Base-by-base conservation (phyloP, 2,329 filamentous ascomycete genomes). In the Cladosporium velox region DNA sequence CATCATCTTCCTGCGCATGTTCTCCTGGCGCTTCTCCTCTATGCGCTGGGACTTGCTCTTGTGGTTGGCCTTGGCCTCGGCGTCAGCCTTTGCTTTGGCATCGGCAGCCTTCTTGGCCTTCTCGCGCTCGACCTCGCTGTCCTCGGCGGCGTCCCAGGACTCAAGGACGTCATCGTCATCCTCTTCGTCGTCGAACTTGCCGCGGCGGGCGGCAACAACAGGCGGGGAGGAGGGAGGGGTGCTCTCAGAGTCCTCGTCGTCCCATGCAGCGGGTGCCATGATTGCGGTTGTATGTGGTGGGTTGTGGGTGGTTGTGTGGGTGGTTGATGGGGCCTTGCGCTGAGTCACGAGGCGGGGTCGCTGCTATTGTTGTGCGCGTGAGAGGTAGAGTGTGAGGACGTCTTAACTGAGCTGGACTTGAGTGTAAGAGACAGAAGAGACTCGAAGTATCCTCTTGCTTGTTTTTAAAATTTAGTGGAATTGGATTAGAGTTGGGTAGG, bases 91-190 rank as follows among this genome's bases (percentile, higher is more conserved):
- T 66, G 91, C 92, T 80, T 96, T 96, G 63, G 88, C 90, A 76
- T 92, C 93, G 6, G 86, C 90, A 60, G 89, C 92, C 82, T 94
- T 95, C 80, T 91, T 91, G 32, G 87, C 91, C 85, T 98, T 99
- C 81, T 97, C 93, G 74, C 93, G 91, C 84, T 99, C 95, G 73
- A 89, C 94, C 75, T 99, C 95, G 68, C 93, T 97, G 82, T 99
- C 95, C 76, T 98, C 95, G 72, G 91, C 93, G 66, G 92, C 94
- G 75, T 98, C 93, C 95, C 95, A 99, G 38, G 92, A 94, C 67
- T 99, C 95, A 76, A 97, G 87, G 66, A 98, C 92, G 90, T 97
- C 71, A 77, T 85, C 93, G 71, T 91, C 89, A 38, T 93, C 89
- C 78, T 98, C 94, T 73, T 98, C 94, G 73, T 95, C 93, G 76